Evolutionary conservation across 1,284 basidiomycete genomes (phyloP), one percentile per base, ranked within the genome.

Genomic region (Ustilago tritici): DNA sequence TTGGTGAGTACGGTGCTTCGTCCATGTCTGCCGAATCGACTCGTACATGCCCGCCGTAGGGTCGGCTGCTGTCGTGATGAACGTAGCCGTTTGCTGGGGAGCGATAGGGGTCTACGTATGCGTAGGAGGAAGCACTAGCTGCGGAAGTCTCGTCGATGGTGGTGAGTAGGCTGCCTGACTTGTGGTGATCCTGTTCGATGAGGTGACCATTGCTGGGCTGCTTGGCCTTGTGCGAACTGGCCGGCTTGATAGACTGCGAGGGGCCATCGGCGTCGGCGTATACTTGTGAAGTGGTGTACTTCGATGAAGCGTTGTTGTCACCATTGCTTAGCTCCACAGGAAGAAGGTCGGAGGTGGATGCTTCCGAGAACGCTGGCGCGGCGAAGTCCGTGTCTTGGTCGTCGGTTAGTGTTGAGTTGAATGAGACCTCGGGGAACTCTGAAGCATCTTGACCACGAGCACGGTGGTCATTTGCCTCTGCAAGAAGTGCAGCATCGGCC

Each of bases 141-240:
- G 69, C 65, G 1, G 59, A 19, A 0, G 73, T 68, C 57, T 72
- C 69, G 43, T 76, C 70, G 23, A 76, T 76, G 31, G 69, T 65
- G 52, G 63, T 55, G 47, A 76, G 70, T 12, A 59, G 54, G 10
- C 36, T 53, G 10, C 38, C 41, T 9, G 50, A 49, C 35, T 62
- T 74, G 36, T 49, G 65, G 34, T 59, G 62, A 4, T 64, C 62
- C 3, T 36, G 35, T 17, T 74, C 65, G 17, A 56, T n/a, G 41
- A 54, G 12, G n/a, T 64, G 53, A 17, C 65, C 65, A n/a, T 62
- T 65, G 71, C 54, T 61, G 8, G 56, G 53, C 36, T 64, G 64
- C 50, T 72, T 66, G 53, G 46, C 65, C 58, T 64, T 62, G 54
- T 56, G 36, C 34, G 47, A 40, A 38, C 9, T 49, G 60, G 56